Evolutionary conservation across 2,329 filamentous ascomycete species (phyloP).

Genomic region (Aureobasidium uvarum): DNA sequence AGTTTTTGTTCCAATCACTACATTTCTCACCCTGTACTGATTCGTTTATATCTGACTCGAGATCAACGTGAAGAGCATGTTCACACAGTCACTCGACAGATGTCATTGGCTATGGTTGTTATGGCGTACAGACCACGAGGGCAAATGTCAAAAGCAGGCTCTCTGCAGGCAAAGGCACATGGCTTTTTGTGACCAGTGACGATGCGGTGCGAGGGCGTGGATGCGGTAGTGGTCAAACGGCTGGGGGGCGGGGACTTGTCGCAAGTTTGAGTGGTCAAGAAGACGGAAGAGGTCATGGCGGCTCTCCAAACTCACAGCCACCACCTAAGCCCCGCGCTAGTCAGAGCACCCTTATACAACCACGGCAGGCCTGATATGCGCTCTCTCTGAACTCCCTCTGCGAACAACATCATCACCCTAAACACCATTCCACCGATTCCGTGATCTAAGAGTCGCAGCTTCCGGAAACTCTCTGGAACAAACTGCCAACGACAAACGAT

Average conservation of each 20-base stretch:
- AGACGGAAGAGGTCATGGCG: neutral
- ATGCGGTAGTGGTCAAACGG: conserved; percentile 8
- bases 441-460: neutral
- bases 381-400: neutral
- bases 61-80: neutral
- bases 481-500: neutral
- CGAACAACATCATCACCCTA: conserved; percentile 6
- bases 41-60: neutral
- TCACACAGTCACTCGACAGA: neutral
- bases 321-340: conserved; percentile 19
- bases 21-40: neutral
- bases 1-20: neutral
- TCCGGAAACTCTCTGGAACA: neutral
- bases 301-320: conserved; percentile 3
- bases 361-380: conserved; percentile 5
- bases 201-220: neutral
- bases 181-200: neutral
- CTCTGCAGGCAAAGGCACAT: neutral
- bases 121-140: neutral
- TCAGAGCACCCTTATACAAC: conserved; percentile 5
- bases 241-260: neutral
- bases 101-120: neutral
- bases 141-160: neutral
- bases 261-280: neutral
- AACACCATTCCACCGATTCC: neutral